A percentile compares a stretch with the other conserved stretches of the same genome.
Conservation (phyloP, 768 basidiomycete genomes). For the Macrolepiota dolichaula region DNA sequence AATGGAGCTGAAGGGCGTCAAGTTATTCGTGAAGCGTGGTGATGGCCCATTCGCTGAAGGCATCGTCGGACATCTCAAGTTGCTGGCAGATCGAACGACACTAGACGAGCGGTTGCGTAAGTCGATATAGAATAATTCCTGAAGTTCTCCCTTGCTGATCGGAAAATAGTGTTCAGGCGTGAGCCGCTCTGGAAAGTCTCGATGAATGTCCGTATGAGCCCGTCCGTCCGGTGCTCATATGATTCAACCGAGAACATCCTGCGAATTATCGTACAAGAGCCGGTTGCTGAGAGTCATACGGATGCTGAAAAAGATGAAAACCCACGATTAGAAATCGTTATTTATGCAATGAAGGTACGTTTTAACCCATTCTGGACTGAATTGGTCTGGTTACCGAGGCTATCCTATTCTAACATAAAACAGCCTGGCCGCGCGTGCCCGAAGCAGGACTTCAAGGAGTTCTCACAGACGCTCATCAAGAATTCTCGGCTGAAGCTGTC, state of each 20-base stretch:
- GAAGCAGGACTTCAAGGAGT: conserved; percentile 52
- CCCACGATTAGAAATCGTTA: conserved; percentile 36
- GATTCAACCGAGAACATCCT: conserved; percentile 53
- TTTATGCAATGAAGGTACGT: conserved; percentile 65
- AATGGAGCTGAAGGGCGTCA: conserved; percentile 57
- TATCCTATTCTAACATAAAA: neutral
- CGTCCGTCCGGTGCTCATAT: conserved; percentile 55
- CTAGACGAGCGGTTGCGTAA: conserved; percentile 45
- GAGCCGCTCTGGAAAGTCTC: conserved; percentile 70
- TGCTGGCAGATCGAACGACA: conserved; percentile 43
- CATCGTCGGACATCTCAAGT: conserved; percentile 58
- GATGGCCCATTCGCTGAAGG: conserved; percentile 55
- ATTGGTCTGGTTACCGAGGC: neutral
- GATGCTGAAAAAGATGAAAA: conserved; percentile 7
- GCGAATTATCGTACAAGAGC: conserved; percentile 53
- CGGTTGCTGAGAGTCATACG: conserved; percentile 21
- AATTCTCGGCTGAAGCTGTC: conserved; percentile 31
- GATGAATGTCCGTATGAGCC: conserved; percentile 58
- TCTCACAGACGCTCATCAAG: conserved; percentile 42
- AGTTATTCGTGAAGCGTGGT: conserved; percentile 57
- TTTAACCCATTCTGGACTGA: neutral
- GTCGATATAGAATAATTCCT: conserved; percentile 19
- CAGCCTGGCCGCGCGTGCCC: conserved; percentile 47
- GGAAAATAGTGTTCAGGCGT: conserved; percentile 56
- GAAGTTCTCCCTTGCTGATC: neutral